Evolutionary conservation across 2,329 filamentous ascomycete species (phyloP), one percentile per base, ranked within the genome.

Genomic region (Diaporthe vexans): DNA sequence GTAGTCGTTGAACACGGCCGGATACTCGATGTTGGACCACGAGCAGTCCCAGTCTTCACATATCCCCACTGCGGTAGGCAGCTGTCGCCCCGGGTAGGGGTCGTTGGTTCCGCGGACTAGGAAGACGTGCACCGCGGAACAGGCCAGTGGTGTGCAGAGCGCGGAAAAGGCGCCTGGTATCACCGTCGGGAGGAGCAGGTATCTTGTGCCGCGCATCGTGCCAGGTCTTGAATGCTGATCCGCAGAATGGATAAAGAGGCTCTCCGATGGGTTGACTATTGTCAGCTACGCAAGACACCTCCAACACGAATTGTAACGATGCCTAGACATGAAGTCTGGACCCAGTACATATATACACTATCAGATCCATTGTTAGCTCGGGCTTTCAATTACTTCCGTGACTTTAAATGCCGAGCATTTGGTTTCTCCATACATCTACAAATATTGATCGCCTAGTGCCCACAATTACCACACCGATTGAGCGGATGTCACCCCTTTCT

Each of bases 81-180:
- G 57, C 54, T 74, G 73, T 11, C 73, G 73, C 29, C 73, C 73
- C 35, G 73, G 69, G 33, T 72, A 74, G 24, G 68, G 54, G 15
- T 74, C 73, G 57, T 59, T 57, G 10, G 68, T 72, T 26, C 73
- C 73, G 69, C 73, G 73, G 21, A 71, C 40, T 33, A 74, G 73
- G 52, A 74, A 74, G 69, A 74, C 71, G 58, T 74, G 73, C 6
- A 68, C 69, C 24, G 43, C 40, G 43, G 61, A 65, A 17, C 61
- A 65, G 43, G 43, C 61, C 26, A 65, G 61, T 3, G 61, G 61
- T 19, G 43, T 65, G 40, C 43, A 65, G 40, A 65, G 61, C 26
- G 61, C 61, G 6, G 61, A 65, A 29, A 65, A 51, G 26, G 61
- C 61, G 43, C 61, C 61, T 8, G 61, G 61, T 48, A 65, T 51